Evolutionary conservation across 139 green algal species (phyloP), one percentile per base, ranked within the genome.

Genomic region (Coelastrella sp.): DNA sequence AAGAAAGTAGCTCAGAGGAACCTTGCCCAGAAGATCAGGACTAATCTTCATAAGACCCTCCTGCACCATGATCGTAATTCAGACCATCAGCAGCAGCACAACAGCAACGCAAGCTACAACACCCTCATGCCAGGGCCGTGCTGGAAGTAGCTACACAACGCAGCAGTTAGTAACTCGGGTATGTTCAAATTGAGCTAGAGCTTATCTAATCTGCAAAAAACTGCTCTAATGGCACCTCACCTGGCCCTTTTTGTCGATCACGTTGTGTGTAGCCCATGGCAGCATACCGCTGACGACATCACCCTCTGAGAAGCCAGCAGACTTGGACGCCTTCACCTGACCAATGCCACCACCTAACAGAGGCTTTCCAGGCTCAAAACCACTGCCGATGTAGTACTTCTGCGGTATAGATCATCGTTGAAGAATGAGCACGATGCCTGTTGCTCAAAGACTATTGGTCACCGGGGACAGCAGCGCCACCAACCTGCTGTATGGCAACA

Each of bases 1-100:
- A 21, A 86, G 37, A 30, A 86, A 80, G 80, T 86, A 86, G 80
- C 25, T 53, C 25, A 86, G 48, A 13, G 80, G 80, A n/a, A 86
- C 48, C 80, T 86, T 79, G 35, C 80, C 80, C 45, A 86, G 67
- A 50, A 86, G 27, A 3, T 41, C 21, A 4, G 8, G 32, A 3
- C 68, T 45, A 21, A 86, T 34, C 48, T 72, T 71, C 0, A 72
- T 34, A 5, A 64, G 21, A 27, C 21, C 53, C 17, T 27, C 53
- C 53, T 64, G 53, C 60, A 69, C 9, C n/a, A 13, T 69, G 60
- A 35, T 13, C 8, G 60, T 35, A 9, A 69, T 15, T 57, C 11
- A 57, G 45, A 9, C 45, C 11, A 57, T 57, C 19, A 21, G 37
- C 13, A 9, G 35, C 32, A 23, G 32, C 23, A 32, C 66, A 75